Evolutionary conservation across 176 grass and related monocot genomes (phyloP).

Genomic region (Coix lacrymajobi): DNA sequence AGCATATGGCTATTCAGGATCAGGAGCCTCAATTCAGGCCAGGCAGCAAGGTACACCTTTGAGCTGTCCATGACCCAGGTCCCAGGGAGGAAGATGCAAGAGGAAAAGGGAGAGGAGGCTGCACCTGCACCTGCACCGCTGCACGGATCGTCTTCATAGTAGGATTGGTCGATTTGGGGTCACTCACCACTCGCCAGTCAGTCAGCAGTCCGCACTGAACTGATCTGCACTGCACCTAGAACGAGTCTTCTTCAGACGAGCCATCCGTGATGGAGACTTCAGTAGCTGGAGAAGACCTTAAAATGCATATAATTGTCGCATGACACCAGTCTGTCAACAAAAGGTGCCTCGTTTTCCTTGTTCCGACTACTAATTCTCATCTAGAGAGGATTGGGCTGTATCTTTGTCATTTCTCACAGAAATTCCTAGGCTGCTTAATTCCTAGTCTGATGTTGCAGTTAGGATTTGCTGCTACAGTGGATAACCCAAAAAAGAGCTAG

Average conservation of each 20-base stretch:
- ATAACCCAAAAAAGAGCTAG: background rate
- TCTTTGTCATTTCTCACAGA: background rate
- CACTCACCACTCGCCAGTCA: background rate
- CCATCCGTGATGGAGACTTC: conserved; percentile 1
- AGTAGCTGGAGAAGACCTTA: background rate
- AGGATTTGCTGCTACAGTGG: background rate
- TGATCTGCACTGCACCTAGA: background rate
- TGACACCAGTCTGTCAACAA: background rate
- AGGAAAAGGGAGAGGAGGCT: background rate
- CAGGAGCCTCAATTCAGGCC: background rate
- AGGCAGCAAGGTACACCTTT: background rate
- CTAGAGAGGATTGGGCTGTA: background rate
- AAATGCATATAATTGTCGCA: background rate
- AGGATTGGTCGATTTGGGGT: background rate
- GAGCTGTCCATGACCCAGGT: background rate
- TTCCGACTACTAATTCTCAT: background rate
- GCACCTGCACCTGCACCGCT: background rate
- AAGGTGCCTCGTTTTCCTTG: background rate
- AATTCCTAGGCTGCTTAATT: background rate
- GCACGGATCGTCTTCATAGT: background rate
- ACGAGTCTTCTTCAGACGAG: background rate
- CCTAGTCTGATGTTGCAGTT: background rate
- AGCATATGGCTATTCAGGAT: background rate
- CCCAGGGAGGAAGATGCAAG: background rate
- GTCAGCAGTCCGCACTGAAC: background rate